These are phyloP conservation scores for Sugiyamaella boreocaroliniensis DNA, from an alignment of 805 yeast genomes.

Conservation along the genomic window DNA sequence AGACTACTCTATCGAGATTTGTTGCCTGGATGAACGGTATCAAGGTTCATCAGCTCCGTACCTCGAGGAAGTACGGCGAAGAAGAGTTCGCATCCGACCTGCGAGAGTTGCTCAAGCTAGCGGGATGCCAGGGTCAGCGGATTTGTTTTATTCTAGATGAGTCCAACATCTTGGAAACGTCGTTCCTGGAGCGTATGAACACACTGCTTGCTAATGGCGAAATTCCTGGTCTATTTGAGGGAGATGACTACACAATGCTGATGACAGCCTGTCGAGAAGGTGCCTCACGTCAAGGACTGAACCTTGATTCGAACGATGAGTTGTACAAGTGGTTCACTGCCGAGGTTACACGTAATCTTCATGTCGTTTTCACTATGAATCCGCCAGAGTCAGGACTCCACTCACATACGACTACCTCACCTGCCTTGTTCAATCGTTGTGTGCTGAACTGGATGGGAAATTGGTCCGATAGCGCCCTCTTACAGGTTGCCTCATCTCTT, in stretches of 20 bases:
- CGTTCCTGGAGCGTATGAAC: slow-evolving; percentile 87
- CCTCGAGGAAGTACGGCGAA: slow-evolving; percentile 47
- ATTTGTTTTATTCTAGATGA: slow-evolving; percentile 76
- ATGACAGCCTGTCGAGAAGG: slow-evolving; percentile 51
- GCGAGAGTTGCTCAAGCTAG: slow-evolving; percentile 43
- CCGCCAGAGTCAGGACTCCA: slow-evolving; percentile 38
- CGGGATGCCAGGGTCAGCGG: slow-evolving; percentile 52
- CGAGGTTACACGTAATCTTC: slow-evolving; percentile 64
- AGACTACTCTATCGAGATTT: slow-evolving; percentile 62
- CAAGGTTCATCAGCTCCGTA: slow-evolving; percentile 50
- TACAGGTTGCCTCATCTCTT: slow-evolving; percentile 42
- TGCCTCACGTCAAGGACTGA: slow-evolving; percentile 51
- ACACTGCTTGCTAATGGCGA: slow-evolving; percentile 90
- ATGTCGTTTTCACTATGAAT: slow-evolving; percentile 72
- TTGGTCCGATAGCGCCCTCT: slow-evolving; percentile 53
- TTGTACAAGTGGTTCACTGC: slow-evolving; percentile 65
- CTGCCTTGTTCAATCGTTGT: slow-evolving; percentile 86
- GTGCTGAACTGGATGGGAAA: slow-evolving; percentile 84
- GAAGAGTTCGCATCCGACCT: slow-evolving; percentile 62
- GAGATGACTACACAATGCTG: slow-evolving; percentile 54
- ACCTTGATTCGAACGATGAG: slow-evolving; percentile 64
- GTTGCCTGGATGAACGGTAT: slow-evolving; percentile 90
- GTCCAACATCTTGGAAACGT: slow-evolving; percentile 62
- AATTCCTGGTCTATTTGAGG: slow-evolving; percentile 80
- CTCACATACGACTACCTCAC: slow-evolving; percentile 59